A percentile compares a stretch with the other conserved stretches of the same genome.
Evolutionary conservation across 2,329 filamentous ascomycete genomes (phyloP).

Genomic region (Monosporascus sp.): DNA sequence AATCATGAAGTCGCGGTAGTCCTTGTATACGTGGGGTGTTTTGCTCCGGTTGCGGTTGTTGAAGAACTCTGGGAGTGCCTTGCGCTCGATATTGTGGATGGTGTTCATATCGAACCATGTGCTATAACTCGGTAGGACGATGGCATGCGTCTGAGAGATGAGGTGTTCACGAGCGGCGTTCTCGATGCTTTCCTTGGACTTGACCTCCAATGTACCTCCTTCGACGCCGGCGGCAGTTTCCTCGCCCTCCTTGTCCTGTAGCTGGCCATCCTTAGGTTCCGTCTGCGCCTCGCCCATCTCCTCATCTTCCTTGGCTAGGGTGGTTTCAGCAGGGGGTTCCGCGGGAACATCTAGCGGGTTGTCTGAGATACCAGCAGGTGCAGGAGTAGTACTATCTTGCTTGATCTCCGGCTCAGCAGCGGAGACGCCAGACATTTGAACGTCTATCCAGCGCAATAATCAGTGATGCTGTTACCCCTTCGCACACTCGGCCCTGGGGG

Average conservation of each 20-base stretch:
- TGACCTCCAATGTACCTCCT: constrained; percentile 49
- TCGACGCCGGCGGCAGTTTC: constrained; percentile 40
- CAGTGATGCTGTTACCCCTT: not conserved
- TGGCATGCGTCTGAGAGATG: constrained; percentile 88
- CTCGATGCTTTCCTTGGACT: constrained; percentile 78
- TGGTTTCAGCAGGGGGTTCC: constrained; percentile 57
- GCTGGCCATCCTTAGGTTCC: constrained; percentile 44
- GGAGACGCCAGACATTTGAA: constrained; percentile 55
- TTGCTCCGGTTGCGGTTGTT: constrained; percentile 98
- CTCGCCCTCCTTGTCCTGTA: constrained; percentile 36
- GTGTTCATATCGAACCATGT: constrained; percentile 98
- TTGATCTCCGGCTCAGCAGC: constrained; percentile 47
- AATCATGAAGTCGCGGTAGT: constrained; percentile 99
- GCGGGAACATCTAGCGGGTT: constrained; percentile 66
- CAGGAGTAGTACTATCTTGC: constrained; percentile 56
- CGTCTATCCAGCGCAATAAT: constrained; percentile 41
- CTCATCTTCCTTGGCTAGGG: constrained; percentile 62
- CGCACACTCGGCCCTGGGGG: constrained; percentile 2
- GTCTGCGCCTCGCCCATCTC: constrained; percentile 69
- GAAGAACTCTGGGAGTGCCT: constrained; percentile 96
- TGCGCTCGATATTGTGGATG: constrained; percentile 87
- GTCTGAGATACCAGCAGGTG: constrained; percentile 48
- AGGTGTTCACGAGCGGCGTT: constrained; percentile 86
- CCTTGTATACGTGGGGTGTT: constrained; percentile 94
- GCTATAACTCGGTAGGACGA: constrained; percentile 94